Evolutionary conservation across 2,329 filamentous ascomycete genomes (phyloP), one percentile per base, ranked within the genome.

Genomic region (Aspergillus sp.): DNA sequence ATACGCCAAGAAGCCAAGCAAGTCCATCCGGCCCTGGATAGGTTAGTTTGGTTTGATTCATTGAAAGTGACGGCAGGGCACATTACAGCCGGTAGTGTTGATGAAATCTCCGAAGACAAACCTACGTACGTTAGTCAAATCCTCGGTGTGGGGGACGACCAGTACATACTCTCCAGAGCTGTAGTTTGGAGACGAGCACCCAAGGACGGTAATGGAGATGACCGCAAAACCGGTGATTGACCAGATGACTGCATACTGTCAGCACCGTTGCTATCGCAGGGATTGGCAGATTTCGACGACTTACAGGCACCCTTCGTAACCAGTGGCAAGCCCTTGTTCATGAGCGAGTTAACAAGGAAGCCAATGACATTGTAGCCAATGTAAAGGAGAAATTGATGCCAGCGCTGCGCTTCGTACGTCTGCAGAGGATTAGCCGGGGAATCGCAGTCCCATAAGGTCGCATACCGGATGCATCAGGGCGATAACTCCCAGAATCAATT

Each of bases 351-450:
- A 67, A 89, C 73, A 45, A 81, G 51, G 53, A 89, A 82, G 3
- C 83, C 83, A 14, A 81, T 69, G 19, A 84, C 52, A 5, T 82
- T 85, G 64, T 84, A 86, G 6, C 69, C 85, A 42, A 87, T 78
- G 67, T 89, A 90, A 45, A 90, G 85, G 24, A 89, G 73, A 67
- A 90, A 90, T 58, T 88, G 84, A 60, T 90, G 86, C 84, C 86
- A 90, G 3, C 81, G 63, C 62, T 86, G 69, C 2, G 80, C 54
- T 19, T 76, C 73, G 63, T 85, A 89, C 46, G 42, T 41, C 68
- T 61, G 48, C 11, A 63, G 10, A 9, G 13, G 24, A 17, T 22
- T 1, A 3, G 17, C n/a, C 17, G 44, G 22, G n/a, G 3, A 38
- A 17, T 17, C 13, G 1, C 13, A n/a, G 13, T n/a, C 11, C 35